Conservation (phyloP, 2,329 filamentous ascomycete genomes). For the Neonectria hederae region DNA sequence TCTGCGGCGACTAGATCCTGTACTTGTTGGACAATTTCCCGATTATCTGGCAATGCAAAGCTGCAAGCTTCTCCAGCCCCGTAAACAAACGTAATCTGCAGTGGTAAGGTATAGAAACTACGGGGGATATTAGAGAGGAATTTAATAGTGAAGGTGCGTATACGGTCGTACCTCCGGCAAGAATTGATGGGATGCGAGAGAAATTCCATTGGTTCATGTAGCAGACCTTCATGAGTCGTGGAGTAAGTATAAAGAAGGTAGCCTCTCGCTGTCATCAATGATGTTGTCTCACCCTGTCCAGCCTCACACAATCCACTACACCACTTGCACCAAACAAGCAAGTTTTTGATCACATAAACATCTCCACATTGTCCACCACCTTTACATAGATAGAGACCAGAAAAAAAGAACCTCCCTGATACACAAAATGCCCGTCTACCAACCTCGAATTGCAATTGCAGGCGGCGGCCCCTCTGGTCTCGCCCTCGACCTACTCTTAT, state of each 20-base stretch:
- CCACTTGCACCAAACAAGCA: too few relatives aligned
- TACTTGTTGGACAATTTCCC: background rate
- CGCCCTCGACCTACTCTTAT: constrained; percentile 59
- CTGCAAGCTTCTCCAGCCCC: background rate
- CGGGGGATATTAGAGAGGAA: background rate
- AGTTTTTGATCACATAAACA: too few relatives aligned
- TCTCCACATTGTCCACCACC: too few relatives aligned
- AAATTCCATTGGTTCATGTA: constrained; percentile 19
- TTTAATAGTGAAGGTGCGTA: too few relatives aligned
- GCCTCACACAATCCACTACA: too few relatives aligned
- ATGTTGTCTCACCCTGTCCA: too few relatives aligned
- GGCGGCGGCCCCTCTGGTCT: constrained; percentile 55
- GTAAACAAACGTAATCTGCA: constrained; percentile 23
- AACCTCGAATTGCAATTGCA: constrained; percentile 54
- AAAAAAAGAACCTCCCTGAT: too few relatives aligned
- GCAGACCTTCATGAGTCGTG: background rate
- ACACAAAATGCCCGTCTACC: background rate
- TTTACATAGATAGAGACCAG: too few relatives aligned
- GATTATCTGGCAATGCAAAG: background rate
- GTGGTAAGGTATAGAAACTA: constrained; percentile 24
- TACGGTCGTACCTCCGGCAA: constrained; percentile 16
- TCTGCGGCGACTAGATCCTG: background rate
- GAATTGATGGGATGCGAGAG: constrained; percentile 29
- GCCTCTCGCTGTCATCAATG: too few relatives aligned
- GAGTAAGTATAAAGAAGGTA: too few relatives aligned